Base-by-base conservation (phyloP, 495 filamentous ascomycete species). In the Trichoderma erinaceum region DNA sequence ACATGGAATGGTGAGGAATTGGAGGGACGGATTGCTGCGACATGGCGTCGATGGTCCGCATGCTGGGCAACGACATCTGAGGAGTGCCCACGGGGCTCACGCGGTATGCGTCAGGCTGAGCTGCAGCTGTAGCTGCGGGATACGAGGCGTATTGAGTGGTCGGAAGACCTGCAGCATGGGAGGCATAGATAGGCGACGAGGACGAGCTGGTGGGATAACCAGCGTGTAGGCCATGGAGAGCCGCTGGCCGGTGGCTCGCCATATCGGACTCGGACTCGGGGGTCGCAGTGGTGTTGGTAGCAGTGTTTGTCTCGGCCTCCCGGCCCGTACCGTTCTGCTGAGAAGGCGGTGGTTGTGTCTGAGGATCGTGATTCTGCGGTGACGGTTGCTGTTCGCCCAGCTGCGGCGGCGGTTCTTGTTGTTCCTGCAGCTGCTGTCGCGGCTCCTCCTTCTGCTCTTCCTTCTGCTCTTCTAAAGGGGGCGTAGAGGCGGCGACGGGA, bases 11-110 rank as follows among this genome's bases (percentile, higher is more conserved):
- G 68, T 72, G 76, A 68, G 77, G 78, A 64, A 75, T 77, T 41
- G 74, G 70, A 69, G 74, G 73, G 63, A 74, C 67, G 41, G 73
- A 76, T 61, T 78, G 78, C 58, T 77, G 74, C 63, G 82, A 80
- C 44, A 77, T 71, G 58, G 80, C 79, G 70, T 86, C 84, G 71
- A 86, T 78, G 5, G 82, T 83, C 66, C 83, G 86, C 79, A 91
- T 89, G 70, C 87, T 88, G 64, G 88, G 88, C n/a, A 91, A 79
- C 48, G 85, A 83, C 64, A 88, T 78, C 23, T 86, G 80, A 73
- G 81, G 83, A 6, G 74, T 68, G 43, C 77, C 78, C 5, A 80
- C 78, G 10, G 84, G 82, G 69, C 80, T 82, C 35, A 78, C 77
- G 69, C 84, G 81, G 70, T 86, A 86, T 48, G 79, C 69, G 67